phyloP scores from a whole-genome alignment of 1,284 basidiomycete species.

The Sanghuangporus sanghuang region DNA sequence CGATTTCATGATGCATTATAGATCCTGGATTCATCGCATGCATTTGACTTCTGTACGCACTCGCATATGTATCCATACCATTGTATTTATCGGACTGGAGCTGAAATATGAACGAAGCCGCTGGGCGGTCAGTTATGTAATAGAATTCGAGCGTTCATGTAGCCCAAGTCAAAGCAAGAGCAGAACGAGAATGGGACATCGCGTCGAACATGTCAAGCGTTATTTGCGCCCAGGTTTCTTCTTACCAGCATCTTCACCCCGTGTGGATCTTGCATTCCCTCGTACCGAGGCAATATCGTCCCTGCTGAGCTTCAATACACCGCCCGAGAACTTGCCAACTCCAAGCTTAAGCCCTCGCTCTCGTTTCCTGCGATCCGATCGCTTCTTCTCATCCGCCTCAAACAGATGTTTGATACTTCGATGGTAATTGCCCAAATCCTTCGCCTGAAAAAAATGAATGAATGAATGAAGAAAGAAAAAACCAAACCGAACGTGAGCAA shows the following conservation, averaged over 20 bases:
- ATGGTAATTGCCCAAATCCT: slow-evolving; percentile 76
- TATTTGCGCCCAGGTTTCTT: slow-evolving; percentile 19
- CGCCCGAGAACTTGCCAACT: slow-evolving; percentile 67
- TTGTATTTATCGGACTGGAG: not conserved
- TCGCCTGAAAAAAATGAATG: slow-evolving; percentile 43
- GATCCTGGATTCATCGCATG: not conserved
- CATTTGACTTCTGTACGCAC: not conserved
- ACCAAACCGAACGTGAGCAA: slow-evolving; percentile 13
- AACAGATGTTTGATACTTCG: slow-evolving; percentile 66
- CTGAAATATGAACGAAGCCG: not conserved
- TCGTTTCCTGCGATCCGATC: slow-evolving; percentile 38
- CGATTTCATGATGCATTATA: not conserved
- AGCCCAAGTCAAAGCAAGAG: not conserved
- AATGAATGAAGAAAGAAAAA: too few relatives aligned
- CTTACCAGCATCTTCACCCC: slow-evolving; percentile 19
- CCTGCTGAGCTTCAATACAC: slow-evolving; percentile 56
- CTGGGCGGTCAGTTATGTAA: not conserved
- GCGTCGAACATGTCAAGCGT: slow-evolving; percentile 12
- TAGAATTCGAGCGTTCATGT: not conserved
- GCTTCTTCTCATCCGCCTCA: slow-evolving; percentile 34
- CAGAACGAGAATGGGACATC: not conserved
- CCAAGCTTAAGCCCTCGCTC: slow-evolving; percentile 68
- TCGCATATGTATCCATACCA: not conserved
- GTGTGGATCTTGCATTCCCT: slow-evolving; percentile 21
- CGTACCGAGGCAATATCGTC: slow-evolving; percentile 50